These are phyloP conservation scores for Nemania diffusa DNA, from an alignment of 2,329 filamentous ascomycete genomes.

Conservation along the genomic window DNA sequence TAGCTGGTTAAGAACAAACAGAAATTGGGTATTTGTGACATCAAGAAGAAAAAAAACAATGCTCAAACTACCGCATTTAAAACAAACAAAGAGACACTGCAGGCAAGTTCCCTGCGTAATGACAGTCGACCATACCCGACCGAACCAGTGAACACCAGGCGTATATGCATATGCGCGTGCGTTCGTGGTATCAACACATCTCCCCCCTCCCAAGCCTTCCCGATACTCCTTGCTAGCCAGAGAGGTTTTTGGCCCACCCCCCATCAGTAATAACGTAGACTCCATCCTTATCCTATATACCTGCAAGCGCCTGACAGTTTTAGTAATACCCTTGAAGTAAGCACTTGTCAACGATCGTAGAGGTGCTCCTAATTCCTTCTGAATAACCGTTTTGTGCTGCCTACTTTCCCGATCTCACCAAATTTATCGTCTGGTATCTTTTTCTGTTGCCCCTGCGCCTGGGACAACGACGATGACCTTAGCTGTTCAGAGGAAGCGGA, in stretches of 20 bases:
- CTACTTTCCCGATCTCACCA: constrained; percentile 76
- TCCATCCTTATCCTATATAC: constrained; percentile 28
- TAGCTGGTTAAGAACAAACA: constrained; percentile 7
- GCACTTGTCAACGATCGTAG: constrained; percentile 31
- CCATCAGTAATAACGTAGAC: constrained; percentile 19
- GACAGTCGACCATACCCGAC: constrained; percentile 9
- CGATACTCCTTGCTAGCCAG: constrained; percentile 11
- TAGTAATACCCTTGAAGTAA: constrained; percentile 9
- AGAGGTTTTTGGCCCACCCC: background rate
- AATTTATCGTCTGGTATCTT: constrained; percentile 59
- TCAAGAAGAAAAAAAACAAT: constrained; percentile 22
- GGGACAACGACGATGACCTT: constrained; percentile 17
- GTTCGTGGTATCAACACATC: constrained; percentile 30
- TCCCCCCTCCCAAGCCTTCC: constrained; percentile 12
- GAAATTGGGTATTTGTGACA: constrained; percentile 32
- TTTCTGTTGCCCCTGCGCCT: constrained; percentile 33
- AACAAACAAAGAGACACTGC: constrained; percentile 25
- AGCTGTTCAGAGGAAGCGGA: constrained; percentile 37
- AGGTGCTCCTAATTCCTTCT: constrained; percentile 56
- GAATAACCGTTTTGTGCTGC: constrained; percentile 78
- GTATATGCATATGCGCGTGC: constrained; percentile 37
- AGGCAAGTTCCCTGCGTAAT: constrained; percentile 28
- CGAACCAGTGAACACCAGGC: constrained; percentile 33
- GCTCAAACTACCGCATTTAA: constrained; percentile 21
- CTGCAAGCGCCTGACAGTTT: constrained; percentile 26